Conservation (phyloP, 2,329 filamentous ascomycete genomes). For the Didymella sp. region DNA sequence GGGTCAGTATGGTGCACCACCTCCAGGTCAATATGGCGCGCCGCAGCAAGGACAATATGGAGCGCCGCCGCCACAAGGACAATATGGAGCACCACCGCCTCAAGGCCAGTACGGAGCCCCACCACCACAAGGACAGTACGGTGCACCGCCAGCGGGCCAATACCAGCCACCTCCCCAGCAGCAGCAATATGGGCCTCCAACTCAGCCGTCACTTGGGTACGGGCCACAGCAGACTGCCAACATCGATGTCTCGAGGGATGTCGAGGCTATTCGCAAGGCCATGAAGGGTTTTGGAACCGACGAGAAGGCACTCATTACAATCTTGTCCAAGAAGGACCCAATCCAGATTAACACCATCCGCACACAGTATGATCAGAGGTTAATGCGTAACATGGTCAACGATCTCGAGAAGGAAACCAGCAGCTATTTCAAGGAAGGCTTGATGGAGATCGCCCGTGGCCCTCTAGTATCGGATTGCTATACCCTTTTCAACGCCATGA, state of each 20-base stretch:
- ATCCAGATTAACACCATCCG: conserved; percentile 71
- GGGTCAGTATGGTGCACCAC: conserved; percentile 31
- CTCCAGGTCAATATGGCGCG: conserved; percentile 32
- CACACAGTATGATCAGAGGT: conserved; percentile 68
- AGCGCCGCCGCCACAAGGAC: conserved; percentile 26
- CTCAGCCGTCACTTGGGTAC: conserved; percentile 72
- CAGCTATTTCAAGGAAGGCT: conserved; percentile 74
- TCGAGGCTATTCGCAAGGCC: conserved; percentile 74
- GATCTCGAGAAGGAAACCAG: conserved; percentile 80
- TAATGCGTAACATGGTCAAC: conserved; percentile 70
- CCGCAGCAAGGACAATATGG: conserved; percentile 32
- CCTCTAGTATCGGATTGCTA: conserved; percentile 79
- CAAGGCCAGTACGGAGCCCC: conserved; percentile 43
- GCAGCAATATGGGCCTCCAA: conserved; percentile 47
- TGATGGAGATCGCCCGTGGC: conserved; percentile 78
- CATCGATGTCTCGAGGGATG: conserved; percentile 70
- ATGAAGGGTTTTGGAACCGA: conserved; percentile 97
- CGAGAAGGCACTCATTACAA: conserved; percentile 75
- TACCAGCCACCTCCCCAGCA: conserved; percentile 31
- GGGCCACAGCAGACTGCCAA: conserved; percentile 66
- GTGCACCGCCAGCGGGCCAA: conserved; percentile 39
- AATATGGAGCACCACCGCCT: conserved; percentile 41
- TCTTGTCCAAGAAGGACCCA: conserved; percentile 76
- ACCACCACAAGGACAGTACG: conserved; percentile 43
- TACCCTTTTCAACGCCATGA: conserved; percentile 73